Evolutionary conservation across 2,329 filamentous ascomycete species (phyloP), one percentile per base, ranked within the genome.

Genomic region (Hortaea werneckii): DNA sequence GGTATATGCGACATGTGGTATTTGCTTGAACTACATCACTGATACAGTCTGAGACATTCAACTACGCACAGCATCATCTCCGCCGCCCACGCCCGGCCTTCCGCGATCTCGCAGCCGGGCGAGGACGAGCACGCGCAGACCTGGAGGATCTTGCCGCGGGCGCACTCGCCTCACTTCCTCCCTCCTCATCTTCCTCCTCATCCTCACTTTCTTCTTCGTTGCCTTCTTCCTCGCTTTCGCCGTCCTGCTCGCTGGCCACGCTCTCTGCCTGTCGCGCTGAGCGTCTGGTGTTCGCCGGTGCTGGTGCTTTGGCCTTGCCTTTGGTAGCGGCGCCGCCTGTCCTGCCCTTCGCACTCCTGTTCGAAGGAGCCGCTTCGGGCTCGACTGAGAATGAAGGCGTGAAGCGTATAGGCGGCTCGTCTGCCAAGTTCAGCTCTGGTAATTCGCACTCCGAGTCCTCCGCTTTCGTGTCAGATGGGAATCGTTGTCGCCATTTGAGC

Each of bases 401-500:
- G 43, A 65, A 65, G 0, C 56, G 45, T 12, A 64, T 49, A 3
- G 64, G 64, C 20, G 58, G 49, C 13, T 59, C 55, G 5, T 56
- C 53, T 8, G 57, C 55, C 26, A 61, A 41, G 29, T 65, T 59
- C 9, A 66, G 30, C 12, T 65, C 60, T 0, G 60, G 54, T 13
- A 64, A 43, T 35, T 50, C 54, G 0, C 53, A 42, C 5, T 59
- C 58, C 27, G 51, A 57, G 37, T 45, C 37, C 47, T 55, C 42
- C 12, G 20, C 12, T 5, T 43, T 37, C 5, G 12, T 6, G 5
- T 12, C 29, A 41, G 20, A 27, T 20, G 40, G 13, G 50, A 65
- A 53, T 6, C 70, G 57, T 32, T 58, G 58, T 34, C 61, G 58
- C 70, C 70, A 73, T 56, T 69, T 68, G 48, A 69, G 41, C 40